Conservation (phyloP, 192 early-diverging fungal genomes). For the Thoreauomyces humboldtii region DNA sequence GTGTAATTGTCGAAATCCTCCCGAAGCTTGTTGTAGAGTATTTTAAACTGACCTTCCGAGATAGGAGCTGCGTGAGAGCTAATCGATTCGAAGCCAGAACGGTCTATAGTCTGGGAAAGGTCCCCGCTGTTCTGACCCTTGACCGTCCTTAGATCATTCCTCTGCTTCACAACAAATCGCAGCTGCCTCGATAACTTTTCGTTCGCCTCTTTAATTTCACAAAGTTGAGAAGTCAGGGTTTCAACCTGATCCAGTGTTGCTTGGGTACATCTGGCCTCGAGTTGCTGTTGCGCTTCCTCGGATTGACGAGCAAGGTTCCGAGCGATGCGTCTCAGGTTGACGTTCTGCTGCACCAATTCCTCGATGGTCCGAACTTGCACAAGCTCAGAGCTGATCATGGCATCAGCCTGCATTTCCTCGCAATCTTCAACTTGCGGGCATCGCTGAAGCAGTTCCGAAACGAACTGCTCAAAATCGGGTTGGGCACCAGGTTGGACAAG, state of each 20-base stretch:
- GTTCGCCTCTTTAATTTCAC: slow-evolving; percentile 5
- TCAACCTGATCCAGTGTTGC: slow-evolving; percentile 31
- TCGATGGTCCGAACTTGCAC: slow-evolving; percentile 14
- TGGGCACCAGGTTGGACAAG: neutral
- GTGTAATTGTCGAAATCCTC: slow-evolving; percentile 19
- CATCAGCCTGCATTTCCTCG: slow-evolving; percentile 41
- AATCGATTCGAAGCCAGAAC: neutral
- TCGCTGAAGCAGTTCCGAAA: slow-evolving; percentile 11
- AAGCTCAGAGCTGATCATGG: slow-evolving; percentile 4
- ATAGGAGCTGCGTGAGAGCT: neutral
- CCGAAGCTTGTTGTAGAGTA: slow-evolving; percentile 19
- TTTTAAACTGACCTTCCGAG: slow-evolving; percentile 9
- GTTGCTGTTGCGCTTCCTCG: slow-evolving; percentile 57
- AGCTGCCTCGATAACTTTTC: slow-evolving; percentile 24
- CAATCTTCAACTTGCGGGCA: slow-evolving; percentile 33
- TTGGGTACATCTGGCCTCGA: slow-evolving; percentile 46
- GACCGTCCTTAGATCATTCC: slow-evolving; percentile 13
- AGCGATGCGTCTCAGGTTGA: slow-evolving; percentile 55
- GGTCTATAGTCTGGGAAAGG: no score
- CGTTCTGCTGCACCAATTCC: slow-evolving; percentile 61
- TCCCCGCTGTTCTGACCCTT: no score
- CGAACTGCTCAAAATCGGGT: slow-evolving; percentile 10
- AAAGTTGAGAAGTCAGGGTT: neutral
- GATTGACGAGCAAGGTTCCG: slow-evolving; percentile 55
- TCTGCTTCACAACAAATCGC: slow-evolving; percentile 23